Base-by-base conservation (phyloP, 371 early-diverging fungal genomes). In the Syncephalastrum racemosum region DNA sequence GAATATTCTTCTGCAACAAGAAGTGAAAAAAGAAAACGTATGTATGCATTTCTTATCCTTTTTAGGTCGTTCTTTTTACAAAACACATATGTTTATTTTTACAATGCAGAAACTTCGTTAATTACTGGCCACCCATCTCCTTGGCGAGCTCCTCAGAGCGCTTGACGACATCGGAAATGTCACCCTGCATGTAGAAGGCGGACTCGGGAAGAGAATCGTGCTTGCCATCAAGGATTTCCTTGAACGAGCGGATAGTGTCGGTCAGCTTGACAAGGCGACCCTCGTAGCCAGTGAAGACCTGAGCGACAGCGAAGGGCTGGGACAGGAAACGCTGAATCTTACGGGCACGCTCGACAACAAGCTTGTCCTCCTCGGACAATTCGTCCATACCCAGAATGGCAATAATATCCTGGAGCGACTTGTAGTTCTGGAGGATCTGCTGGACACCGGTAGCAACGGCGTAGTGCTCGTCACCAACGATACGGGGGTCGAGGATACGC, bases 131-230 rank as follows among this genome's bases (percentile, higher is more conserved):
- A 50, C 60, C 60, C 60, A 67, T 56, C 57, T 68, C 68, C 68
- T 68, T 87, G 71, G 92, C 90, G 63, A 95, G 86, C 70, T 92
- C 90, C 60, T 87, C 91, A 58, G 95, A 95, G 86, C 95, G 95
- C 80, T 84, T 83, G 63, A 80, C 80, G 63, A 89, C 96, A 80
- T 95, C 96, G 59, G 91, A 90, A 66, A 96, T 89, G 73, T 93
- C 94, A 80, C 97, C 97, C 61, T 89, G 88, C 93, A 95, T 95
- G 86, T 89, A 97, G 90, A 97, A 97, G 59, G 97, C 95, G 58
- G 92, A 86, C 77, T 96, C 97, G 93, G 96, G 71, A 59, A 95
- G 84, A 63, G 70, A 62, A 77, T 97, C 97, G 85, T 94, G 92
- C 88, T 96, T 97, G 62, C 96, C 97, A 52, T 90, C 95, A 41